Evolutionary conservation across 805 yeast species (phyloP).

Genomic region (Metschnikowia continentalis): DNA sequence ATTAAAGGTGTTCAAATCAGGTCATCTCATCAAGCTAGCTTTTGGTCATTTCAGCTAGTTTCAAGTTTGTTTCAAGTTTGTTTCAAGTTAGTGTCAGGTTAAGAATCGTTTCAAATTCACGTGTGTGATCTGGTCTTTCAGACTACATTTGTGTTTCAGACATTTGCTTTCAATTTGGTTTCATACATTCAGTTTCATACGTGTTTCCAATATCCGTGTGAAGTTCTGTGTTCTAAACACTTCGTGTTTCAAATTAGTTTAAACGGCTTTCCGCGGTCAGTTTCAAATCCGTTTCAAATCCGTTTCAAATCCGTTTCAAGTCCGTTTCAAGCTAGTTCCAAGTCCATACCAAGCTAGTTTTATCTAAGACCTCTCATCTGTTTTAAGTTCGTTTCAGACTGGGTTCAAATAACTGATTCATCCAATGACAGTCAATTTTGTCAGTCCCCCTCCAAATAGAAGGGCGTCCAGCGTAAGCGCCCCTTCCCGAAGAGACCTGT

Average conservation of each 20-base stretch:
- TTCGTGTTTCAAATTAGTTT: too few species aligned
- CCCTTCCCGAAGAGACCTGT: slow-evolving; percentile 5
- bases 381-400: background rate
- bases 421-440: background rate
- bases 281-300: background rate
- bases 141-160: background rate
- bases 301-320: background rate
- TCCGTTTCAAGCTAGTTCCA: background rate
- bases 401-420: background rate
- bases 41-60: background rate
- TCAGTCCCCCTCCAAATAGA: background rate
- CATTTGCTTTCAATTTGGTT: too few species aligned
- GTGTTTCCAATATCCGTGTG: too few species aligned
- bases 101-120: background rate
- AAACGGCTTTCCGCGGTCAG: background rate
- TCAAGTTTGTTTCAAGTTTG: background rate
- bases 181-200: too few species aligned
- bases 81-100: background rate
- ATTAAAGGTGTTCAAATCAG: too few species aligned
- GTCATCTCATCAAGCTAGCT: background rate
- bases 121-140: background rate
- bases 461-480: background rate
- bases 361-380: background rate
- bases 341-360: background rate
- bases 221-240: too few species aligned